Evolutionary conservation across 2,329 filamentous ascomycete genomes (phyloP).

Genomic region (Scedosporium minutisporum): DNA sequence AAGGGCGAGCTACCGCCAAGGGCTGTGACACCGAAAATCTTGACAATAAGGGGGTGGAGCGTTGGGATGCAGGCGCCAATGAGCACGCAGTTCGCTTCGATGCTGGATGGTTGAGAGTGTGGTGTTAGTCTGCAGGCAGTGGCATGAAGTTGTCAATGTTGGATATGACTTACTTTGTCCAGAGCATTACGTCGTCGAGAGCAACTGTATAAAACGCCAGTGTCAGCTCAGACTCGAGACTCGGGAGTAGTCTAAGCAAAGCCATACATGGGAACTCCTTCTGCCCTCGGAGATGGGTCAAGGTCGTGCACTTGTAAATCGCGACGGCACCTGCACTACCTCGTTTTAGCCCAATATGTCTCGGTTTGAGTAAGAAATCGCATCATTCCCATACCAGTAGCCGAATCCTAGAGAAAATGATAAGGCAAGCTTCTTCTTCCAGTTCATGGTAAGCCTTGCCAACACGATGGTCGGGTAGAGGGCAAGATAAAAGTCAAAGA

Average conservation of each 20-base stretch:
- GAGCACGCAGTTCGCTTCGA: slow-evolving; percentile 5
- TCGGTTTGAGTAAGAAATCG: neutral
- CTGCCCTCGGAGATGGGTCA: slow-evolving; percentile 17
- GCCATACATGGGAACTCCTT: slow-evolving; percentile 9
- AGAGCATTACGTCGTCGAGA: neutral
- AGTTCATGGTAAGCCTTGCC: slow-evolving; percentile 24
- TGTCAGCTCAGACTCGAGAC: no score
- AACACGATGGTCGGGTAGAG: slow-evolving; percentile 29
- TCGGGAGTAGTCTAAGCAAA: no score
- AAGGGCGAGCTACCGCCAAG: neutral
- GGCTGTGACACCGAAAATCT: neutral
- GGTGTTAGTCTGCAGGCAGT: neutral
- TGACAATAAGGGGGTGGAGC: slow-evolving; percentile 1
- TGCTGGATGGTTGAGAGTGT: neutral
- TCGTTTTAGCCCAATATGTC: neutral
- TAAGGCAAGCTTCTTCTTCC: slow-evolving; percentile 30
- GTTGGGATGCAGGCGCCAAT: slow-evolving; percentile 7
- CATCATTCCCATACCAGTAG: slow-evolving; percentile 19
- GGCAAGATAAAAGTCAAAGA: slow-evolving; percentile 32
- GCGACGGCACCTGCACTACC: slow-evolving; percentile 16
- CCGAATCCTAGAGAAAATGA: slow-evolving; percentile 27
- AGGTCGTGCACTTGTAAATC: slow-evolving; percentile 25
- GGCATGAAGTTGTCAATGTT: no score
- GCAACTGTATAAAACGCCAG: neutral
- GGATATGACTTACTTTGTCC: slow-evolving; percentile 3